Conservation (phyloP, 768 basidiomycete species). For the Mycena metata region DNA sequence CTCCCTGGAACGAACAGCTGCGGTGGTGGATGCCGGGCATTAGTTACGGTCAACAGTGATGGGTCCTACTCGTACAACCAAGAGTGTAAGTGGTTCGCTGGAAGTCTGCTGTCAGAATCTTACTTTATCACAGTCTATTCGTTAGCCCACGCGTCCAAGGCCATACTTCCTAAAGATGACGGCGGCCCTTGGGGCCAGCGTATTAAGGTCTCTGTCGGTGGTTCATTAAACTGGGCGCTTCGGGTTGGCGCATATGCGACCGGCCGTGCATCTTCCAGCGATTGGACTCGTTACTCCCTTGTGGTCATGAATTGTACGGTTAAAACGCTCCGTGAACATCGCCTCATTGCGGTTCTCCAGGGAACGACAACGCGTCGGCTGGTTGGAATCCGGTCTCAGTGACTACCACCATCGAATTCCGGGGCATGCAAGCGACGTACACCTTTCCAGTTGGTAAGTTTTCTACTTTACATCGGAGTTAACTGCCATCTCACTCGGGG, state of each 20-base stretch:
- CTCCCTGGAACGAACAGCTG: conserved; percentile 77
- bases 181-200: conserved; percentile 81
- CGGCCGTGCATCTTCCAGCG: conserved; percentile 61
- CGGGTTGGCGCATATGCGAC: conserved; percentile 77
- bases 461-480: not conserved
- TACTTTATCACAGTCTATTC: conserved; percentile 57
- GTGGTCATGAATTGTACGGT: conserved; percentile 79
- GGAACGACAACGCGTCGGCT: conserved; percentile 64
- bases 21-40: conserved; percentile 72
- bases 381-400: conserved; percentile 68
- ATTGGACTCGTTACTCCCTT: conserved; percentile 76
- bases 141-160: conserved; percentile 83
- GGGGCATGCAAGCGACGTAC: conserved; percentile 76
- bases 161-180: conserved; percentile 74
- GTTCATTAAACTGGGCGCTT: conserved; percentile 67
- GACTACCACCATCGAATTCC: conserved; percentile 72
- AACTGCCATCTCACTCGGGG: not conserved
- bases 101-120: not conserved
- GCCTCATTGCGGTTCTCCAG: conserved; percentile 35
- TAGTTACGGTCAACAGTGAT: conserved; percentile 75
- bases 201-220: conserved; percentile 73
- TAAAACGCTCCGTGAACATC: not conserved
- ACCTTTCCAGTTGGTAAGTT: conserved; percentile 75
- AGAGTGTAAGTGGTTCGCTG: conserved; percentile 56
- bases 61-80: conserved; percentile 77